Base-by-base conservation (phyloP, 768 basidiomycete genomes). In the Leucosporidium scottii region DNA sequence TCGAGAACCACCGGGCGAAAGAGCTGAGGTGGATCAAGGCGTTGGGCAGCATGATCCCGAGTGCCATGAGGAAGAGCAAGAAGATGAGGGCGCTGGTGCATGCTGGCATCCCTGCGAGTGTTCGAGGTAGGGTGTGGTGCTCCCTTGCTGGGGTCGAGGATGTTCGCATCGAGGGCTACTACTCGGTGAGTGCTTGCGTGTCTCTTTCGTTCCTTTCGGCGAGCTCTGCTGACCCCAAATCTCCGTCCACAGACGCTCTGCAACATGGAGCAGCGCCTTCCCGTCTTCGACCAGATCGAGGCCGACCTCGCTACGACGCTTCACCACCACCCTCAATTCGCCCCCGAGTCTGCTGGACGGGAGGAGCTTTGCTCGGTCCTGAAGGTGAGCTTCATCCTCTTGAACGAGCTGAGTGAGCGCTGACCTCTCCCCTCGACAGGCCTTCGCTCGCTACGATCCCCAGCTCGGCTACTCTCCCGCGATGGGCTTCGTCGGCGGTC, bases 21-120 rank as follows among this genome's bases (percentile, higher is more conserved):
- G 91, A 93, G 76, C 77, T 82, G 49, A 87, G 85, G 69, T 93
- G 91, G 91, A 25, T 72, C n/a, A 30, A 57, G 23, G 48, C 55
- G 27, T 30, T 72, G 47, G 34, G 47, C n/a, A 36, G 56, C 0
- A 59, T 69, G 53, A 49, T 54, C 21, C 79, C 89, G 0, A 78
- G 85, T 3, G 85, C 87, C 71, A 84, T 87, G 2, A 82, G 85
- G 59, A 91, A 88, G 81, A 87, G 79, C 76, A 91, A 91, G 78
- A 92, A 91, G 75, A 81, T 90, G 17, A 82, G 84, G 70, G 87
- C 86, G 73, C 78, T 93, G 10, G 73, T 91, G 34, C 78, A 86
- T 54, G 88, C 90, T n/a, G 82, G 82, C 28, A 87, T 93, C 0
- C 91, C 91, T 0, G 85, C 87, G 15, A 89, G 87, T 17, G 89